These are phyloP conservation scores for Macrotyloma uniflorum DNA, from an alignment of 306 rosid genomes.

Conservation along the genomic window DNA sequence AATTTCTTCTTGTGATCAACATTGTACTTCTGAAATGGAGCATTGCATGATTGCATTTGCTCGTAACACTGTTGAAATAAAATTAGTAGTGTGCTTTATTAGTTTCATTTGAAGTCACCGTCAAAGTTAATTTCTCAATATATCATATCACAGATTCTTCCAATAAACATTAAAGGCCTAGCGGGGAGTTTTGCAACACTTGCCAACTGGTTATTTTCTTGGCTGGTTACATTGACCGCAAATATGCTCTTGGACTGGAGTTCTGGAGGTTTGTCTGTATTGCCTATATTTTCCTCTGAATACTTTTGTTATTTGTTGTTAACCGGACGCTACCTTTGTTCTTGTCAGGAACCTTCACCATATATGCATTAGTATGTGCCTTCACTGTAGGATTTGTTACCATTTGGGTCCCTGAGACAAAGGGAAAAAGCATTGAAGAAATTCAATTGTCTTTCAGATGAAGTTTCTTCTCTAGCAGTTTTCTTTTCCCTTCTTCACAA, in stretches of 20 bases:
- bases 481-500: constrained; percentile 8
- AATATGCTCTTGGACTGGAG: constrained; percentile 90
- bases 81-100: background rate
- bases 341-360: constrained; percentile 84
- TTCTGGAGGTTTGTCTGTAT: constrained; percentile 70
- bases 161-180: constrained; percentile 82
- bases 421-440: constrained; percentile 93
- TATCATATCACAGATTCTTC: constrained; percentile 76
- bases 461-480: constrained; percentile 37
- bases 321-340: constrained; percentile 35
- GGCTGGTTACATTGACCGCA: constrained; percentile 81
- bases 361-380: constrained; percentile 66
- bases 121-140: background rate
- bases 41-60: constrained; percentile 15
- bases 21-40: background rate
- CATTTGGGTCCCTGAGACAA: constrained; percentile 93
- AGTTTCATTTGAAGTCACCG: constrained; percentile 32
- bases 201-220: constrained; percentile 81
- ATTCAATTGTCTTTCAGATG: constrained; percentile 87
- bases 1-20: background rate
- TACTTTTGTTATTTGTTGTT: constrained; percentile 18
- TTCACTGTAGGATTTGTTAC: constrained; percentile 65
- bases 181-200: constrained; percentile 98
- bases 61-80: background rate
- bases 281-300: constrained; percentile 1